Percentiles rank a stretch among this genome's conserved stretches.
These are phyloP conservation scores for Fusarium drepaniforme DNA, from an alignment of 2,329 filamentous ascomycete species.

Conservation along the genomic window DNA sequence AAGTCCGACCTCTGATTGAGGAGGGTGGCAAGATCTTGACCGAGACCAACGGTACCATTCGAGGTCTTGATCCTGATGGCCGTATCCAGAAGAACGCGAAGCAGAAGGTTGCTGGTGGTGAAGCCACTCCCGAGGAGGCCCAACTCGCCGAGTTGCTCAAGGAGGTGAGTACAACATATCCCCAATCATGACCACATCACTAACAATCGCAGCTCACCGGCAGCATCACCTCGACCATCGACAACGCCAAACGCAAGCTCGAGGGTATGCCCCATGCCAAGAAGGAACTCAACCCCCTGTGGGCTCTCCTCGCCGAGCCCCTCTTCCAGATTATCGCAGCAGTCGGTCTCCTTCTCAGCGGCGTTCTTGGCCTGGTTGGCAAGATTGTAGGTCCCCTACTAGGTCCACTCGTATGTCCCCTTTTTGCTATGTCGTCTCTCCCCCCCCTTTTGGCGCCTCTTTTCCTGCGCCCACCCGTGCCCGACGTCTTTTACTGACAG, in stretches of 20 bases:
- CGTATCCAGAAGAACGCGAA: constrained; percentile 88
- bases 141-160: constrained; percentile 87
- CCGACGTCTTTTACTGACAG: constrained; percentile 34
- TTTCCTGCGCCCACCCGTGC: not conserved
- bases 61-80: constrained; percentile 89
- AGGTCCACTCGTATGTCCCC: constrained; percentile 22
- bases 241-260: constrained; percentile 89
- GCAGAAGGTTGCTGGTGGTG: constrained; percentile 80
- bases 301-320: constrained; percentile 85
- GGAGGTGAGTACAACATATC: constrained; percentile 61
- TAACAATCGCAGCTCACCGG: constrained; percentile 71
- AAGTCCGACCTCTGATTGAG: constrained; percentile 90
- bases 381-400: constrained; percentile 66
- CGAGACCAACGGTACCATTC: constrained; percentile 88
- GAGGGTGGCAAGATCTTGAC: constrained; percentile 85
- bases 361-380: constrained; percentile 88
- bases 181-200: constrained; percentile 2
- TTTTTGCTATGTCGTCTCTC: not conserved
- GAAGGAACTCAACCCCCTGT: constrained; percentile 93
- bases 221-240: constrained; percentile 84
- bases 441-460: not conserved
- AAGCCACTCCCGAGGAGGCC: constrained; percentile 77
- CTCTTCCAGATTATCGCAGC: constrained; percentile 93
- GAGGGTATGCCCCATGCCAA: constrained; percentile 94
- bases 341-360: constrained; percentile 84